Evolutionary conservation across 768 basidiomycete genomes (phyloP).

Genomic region (Russula virescens): DNA sequence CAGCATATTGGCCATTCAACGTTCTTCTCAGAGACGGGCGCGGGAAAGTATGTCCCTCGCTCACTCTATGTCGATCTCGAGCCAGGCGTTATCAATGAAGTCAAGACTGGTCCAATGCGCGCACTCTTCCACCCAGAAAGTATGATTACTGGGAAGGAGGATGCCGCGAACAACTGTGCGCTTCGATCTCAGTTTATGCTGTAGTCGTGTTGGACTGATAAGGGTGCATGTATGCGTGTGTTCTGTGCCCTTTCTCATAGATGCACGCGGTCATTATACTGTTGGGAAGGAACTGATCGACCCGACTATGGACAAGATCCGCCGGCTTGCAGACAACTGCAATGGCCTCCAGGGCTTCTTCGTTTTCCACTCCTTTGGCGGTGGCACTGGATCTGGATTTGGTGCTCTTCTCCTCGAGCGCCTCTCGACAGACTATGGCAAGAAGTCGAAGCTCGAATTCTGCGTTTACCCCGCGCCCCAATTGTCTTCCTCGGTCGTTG

Average conservation of each 20-base stretch:
- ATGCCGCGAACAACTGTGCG: constrained; percentile 98
- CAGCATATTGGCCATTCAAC: constrained; percentile 87
- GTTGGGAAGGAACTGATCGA: constrained; percentile 98
- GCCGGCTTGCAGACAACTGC: constrained; percentile 94
- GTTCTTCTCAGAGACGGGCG: constrained; percentile 94
- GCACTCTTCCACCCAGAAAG: constrained; percentile 97
- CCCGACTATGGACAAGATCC: constrained; percentile 91
- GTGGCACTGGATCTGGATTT: constrained; percentile 97
- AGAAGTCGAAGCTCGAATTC: constrained; percentile 98
- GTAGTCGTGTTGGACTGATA: constrained; percentile 8
- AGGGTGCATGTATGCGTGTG: background rate
- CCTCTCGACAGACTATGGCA: constrained; percentile 95
- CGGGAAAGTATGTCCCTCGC: constrained; percentile 93
- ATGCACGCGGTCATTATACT: constrained; percentile 97
- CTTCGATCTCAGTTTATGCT: constrained; percentile 13
- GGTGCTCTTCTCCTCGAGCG: constrained; percentile 94
- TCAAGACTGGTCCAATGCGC: constrained; percentile 87
- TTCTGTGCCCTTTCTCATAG: constrained; percentile 38
- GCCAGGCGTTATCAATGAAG: constrained; percentile 92
- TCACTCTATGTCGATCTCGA: constrained; percentile 96
- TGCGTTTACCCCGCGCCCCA: constrained; percentile 94
- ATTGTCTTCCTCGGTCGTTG: constrained; percentile 91
- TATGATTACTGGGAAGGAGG: constrained; percentile 96
- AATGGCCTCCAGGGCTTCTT: constrained; percentile 97
- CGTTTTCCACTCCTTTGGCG: constrained; percentile 99